Evolutionary conservation across 2,329 filamentous ascomycete genomes (phyloP).

Genomic region (Cladophialophora carrionii): DNA sequence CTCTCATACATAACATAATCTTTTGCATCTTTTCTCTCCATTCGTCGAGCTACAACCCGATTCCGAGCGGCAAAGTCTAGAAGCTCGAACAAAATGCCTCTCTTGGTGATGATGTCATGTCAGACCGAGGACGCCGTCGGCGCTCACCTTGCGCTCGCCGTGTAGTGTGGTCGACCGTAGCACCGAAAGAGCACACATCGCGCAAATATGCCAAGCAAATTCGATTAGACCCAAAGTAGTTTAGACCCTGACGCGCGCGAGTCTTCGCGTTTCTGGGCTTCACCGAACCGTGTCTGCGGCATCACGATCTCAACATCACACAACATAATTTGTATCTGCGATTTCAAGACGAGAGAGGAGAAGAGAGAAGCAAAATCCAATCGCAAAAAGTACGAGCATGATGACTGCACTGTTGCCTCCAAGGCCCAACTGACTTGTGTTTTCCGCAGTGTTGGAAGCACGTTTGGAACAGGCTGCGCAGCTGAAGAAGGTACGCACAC

Average conservation of each 20-base stretch:
- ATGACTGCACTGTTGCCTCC: background rate
- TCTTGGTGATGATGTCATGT: background rate
- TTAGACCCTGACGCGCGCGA: constrained; percentile 9
- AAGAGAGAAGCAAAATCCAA: background rate
- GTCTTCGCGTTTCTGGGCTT: background rate
- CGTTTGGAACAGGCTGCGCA: constrained; percentile 90
- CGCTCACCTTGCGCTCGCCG: background rate
- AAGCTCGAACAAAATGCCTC: background rate
- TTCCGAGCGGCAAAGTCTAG: background rate
- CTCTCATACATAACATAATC: background rate
- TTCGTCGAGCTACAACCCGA: background rate
- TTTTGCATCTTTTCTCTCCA: background rate
- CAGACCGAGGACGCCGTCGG: background rate
- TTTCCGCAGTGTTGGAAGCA: constrained; percentile 81
- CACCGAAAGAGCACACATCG: no score
- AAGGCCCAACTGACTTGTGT: background rate
- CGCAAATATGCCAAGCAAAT: background rate
- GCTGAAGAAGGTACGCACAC: constrained; percentile 79
- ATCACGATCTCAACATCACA: background rate
- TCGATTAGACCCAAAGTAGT: constrained; percentile 3
- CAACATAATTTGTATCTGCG: background rate
- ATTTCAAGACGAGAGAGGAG: background rate
- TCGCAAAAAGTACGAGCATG: constrained; percentile 6
- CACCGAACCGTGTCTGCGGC: constrained; percentile 1
- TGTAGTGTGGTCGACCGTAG: background rate